These are phyloP conservation scores for Vaccinium myrtillus DNA, from an alignment of 148 eudicot species.

Conservation along the genomic window DNA sequence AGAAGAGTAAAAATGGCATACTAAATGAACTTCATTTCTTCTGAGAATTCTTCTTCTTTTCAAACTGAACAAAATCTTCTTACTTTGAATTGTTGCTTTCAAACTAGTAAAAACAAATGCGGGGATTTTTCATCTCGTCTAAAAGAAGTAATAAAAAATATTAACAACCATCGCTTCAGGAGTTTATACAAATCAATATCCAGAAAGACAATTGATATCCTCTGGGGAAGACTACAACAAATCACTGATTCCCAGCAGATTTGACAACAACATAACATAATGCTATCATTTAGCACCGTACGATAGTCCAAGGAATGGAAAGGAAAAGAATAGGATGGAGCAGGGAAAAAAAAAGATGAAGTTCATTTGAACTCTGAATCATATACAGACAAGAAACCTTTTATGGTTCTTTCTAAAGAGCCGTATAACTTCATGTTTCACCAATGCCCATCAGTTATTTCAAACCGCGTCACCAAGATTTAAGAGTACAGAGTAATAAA, in stretches of 20 bases:
- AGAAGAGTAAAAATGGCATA: background rate
- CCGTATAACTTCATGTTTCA: background rate
- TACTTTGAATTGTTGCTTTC: background rate
- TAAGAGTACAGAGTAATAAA: background rate
- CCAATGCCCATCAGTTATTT: background rate
- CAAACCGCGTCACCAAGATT: background rate
- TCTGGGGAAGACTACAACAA: background rate
- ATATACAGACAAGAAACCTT: background rate
- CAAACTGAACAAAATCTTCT: background rate
- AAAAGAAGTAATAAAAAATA: background rate
- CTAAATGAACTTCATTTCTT: background rate
- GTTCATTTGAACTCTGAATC: background rate
- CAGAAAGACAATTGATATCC: background rate
- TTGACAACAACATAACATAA: background rate
- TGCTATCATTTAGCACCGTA: background rate
- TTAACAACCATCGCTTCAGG: background rate
- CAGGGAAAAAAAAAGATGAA: background rate
- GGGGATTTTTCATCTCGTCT: background rate
- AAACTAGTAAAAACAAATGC: background rate
- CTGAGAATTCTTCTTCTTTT: background rate
- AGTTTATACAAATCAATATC: background rate
- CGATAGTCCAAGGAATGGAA: background rate
- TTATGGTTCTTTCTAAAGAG: background rate
- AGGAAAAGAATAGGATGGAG: background rate
- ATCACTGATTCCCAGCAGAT: background rate